Percentiles rank a stretch among this genome's conserved stretches.
Conservation (phyloP, 2,329 filamentous ascomycete species). For the Akanthomyces lecanii region DNA sequence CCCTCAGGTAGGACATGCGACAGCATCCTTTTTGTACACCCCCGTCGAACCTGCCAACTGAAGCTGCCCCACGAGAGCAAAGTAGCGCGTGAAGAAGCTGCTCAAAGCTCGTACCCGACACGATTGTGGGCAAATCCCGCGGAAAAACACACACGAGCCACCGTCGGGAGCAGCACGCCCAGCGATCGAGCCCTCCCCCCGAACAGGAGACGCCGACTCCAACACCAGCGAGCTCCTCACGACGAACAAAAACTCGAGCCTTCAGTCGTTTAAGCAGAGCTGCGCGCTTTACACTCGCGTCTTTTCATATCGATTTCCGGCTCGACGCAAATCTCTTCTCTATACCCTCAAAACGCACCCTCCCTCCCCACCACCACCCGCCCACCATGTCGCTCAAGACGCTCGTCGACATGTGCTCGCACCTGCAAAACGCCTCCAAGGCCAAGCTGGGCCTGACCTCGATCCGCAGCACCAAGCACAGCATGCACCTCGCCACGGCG, state of each 20-base stretch:
- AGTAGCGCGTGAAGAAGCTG: neutral
- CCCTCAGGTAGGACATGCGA: neutral
- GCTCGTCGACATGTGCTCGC: conserved; percentile 78
- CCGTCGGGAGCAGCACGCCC: neutral
- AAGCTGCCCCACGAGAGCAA: neutral
- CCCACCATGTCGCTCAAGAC: conserved; percentile 54
- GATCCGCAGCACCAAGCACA: conserved; percentile 73
- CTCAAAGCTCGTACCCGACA: neutral
- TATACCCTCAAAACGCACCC: neutral
- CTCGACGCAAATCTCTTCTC: neutral
- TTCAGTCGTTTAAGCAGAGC: too few relatives aligned
- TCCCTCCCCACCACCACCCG: neutral
- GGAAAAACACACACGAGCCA: neutral
- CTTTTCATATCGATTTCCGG: neutral
- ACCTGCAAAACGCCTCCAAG: conserved; percentile 83
- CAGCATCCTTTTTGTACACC: neutral
- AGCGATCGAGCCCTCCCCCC: neutral
- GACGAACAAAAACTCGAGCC: too few relatives aligned
- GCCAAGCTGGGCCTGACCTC: conserved; percentile 83
- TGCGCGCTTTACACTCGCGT: too few relatives aligned
- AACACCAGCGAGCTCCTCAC: too few relatives aligned
- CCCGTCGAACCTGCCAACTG: neutral
- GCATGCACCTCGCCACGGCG: conserved; percentile 69
- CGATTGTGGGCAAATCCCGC: neutral
- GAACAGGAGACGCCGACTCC: neutral